Conservation (phyloP, 805 yeast genomes). For the Metschnikowia anglica region DNA sequence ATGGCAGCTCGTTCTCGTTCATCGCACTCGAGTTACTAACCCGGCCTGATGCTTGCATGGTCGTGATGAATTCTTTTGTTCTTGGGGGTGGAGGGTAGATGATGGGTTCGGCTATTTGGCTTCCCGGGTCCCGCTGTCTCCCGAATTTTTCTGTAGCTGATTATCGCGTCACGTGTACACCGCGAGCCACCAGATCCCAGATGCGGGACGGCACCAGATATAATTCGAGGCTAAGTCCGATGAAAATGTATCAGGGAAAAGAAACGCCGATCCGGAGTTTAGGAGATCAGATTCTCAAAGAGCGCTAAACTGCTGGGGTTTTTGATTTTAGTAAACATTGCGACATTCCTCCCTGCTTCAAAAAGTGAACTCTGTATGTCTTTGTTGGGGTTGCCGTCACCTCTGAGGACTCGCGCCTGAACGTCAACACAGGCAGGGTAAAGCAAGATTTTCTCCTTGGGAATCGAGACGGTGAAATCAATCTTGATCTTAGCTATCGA, state of each 20-base stretch:
- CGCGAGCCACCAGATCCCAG: background rate
- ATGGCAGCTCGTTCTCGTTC: slow-evolving; percentile 15
- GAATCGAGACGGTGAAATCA: slow-evolving; percentile 7
- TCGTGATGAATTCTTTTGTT: background rate
- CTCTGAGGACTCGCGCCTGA: slow-evolving; percentile 8
- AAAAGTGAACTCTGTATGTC: background rate
- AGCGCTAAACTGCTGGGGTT: background rate
- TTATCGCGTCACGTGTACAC: slow-evolving; percentile 4
- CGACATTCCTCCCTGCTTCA: background rate
- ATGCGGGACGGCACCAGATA: background rate
- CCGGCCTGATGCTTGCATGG: slow-evolving; percentile 8
- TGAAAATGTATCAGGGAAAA: too few relatives aligned
- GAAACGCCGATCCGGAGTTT: too few relatives aligned
- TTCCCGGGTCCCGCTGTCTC: background rate
- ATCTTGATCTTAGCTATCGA: slow-evolving; percentile 8
- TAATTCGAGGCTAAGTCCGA: too few relatives aligned
- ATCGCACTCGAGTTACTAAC: background rate
- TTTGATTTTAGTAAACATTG: slow-evolving; percentile 1
- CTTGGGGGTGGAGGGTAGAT: too few relatives aligned
- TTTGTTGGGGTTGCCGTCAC: background rate
- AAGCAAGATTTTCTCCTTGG: slow-evolving; percentile 4
- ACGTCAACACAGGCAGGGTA: slow-evolving; percentile 9
- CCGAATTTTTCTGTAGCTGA: background rate
- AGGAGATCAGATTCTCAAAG: too few relatives aligned
- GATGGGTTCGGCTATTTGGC: background rate